Base-by-base conservation (phyloP, 2,329 filamentous ascomycete species). In the Aspergillus japonicus region DNA sequence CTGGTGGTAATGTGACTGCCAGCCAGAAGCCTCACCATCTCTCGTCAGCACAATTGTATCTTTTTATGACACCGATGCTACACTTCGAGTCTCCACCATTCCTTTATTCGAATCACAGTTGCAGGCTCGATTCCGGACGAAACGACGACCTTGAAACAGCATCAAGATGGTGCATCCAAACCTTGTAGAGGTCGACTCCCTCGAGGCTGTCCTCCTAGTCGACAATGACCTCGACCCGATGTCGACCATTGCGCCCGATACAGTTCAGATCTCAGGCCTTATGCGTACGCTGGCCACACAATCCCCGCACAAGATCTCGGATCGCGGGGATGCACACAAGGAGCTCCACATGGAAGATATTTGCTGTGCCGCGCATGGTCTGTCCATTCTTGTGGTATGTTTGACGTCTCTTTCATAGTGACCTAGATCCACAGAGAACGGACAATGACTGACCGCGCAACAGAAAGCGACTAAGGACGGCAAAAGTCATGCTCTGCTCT, bases 171-270 rank as follows among this genome's bases (percentile, higher is more conserved):
- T 67, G 2, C 21, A 44, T 4, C 23, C 68, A 11, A 57, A 63
- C 42, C 66, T 78, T 47, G 69, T 73, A 51, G 77, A 80, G 62
- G 62, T 82, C n/a, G 80, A 82, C 67, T 69, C 72, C 5, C 73
- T 84, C 29, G 80, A 83, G 35, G 78, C 82, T 24, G 69, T 76
- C 5, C 76, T 83, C 33, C 79, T 85, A 59, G 77, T 85, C 58
- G 81, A 84, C 68, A 82, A 85, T 72, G 83, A 85, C 61, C 72
- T 84, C 47, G 82, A 85, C 63, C 77, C 80, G 4, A 77, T 85
- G 59, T 84, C 82, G 1, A 76, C 79, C 2, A 74, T 77, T 19
- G 72, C 79, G 0, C 76, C 79, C 21, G 73, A 78, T 7, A 77
- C 75, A 1, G 74, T 83, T 49, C 70, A 78, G 24, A 70, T 81